phyloP scores from a whole-genome alignment of 331 rosid species.

The Quercus lobata region DNA sequence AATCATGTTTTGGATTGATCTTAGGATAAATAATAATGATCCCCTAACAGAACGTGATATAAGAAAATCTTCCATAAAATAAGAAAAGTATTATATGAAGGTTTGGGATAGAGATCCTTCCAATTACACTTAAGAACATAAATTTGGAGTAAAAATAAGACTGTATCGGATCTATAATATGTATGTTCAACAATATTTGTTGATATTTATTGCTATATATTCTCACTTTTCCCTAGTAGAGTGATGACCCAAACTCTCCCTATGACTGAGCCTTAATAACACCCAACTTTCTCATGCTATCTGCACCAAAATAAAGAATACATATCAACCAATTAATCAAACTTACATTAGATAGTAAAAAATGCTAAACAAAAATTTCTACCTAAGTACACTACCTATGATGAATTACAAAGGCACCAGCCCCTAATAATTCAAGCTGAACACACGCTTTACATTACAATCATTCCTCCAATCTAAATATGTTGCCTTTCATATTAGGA shows the following conservation, averaged over 20 bases:
- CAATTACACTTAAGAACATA: not conserved
- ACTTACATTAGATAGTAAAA: not conserved
- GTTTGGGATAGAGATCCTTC: not conserved
- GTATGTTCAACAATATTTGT: not conserved
- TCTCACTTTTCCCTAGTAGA: constrained; percentile 5
- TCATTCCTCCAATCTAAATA: not conserved
- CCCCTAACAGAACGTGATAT: too few species aligned
- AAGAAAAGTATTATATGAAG: not conserved
- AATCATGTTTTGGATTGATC: not conserved
- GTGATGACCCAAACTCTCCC: constrained; percentile 5
- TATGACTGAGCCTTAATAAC: constrained; percentile 5
- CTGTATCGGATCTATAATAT: not conserved
- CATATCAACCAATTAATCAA: not conserved
- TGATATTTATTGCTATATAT: not conserved
- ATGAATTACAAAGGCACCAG: not conserved
- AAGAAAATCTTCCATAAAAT: too few species aligned
- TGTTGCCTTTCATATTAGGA: too few species aligned
- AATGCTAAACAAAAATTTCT: not conserved
- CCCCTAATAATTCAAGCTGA: not conserved
- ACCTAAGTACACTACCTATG: not conserved
- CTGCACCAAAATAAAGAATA: constrained; percentile 22
- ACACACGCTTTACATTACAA: not conserved
- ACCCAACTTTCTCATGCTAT: constrained; percentile 27
- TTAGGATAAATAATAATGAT: too few species aligned
- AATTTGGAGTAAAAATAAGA: not conserved